Evolutionary conservation across 805 yeast species (phyloP), one percentile per base, ranked within the genome.

Genomic region (Ogataea pini): DNA sequence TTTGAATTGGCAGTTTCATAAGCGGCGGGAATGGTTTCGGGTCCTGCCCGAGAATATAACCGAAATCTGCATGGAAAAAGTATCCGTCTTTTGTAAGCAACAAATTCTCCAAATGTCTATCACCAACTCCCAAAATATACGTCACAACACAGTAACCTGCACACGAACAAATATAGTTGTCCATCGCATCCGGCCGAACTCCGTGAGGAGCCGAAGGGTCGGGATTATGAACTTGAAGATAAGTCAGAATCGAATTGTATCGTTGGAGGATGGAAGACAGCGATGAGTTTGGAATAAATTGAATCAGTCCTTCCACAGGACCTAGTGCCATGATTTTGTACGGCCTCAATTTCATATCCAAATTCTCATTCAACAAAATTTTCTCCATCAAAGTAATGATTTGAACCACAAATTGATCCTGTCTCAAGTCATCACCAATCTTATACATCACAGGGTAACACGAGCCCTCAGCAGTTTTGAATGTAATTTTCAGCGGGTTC

Each of bases 21-120:
- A 92, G 75, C 1, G 99, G 99, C 12, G 99, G 98, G 69, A 94
- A 94, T 12, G 98, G 98, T 65, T 94, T 94, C 2, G 99, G 99
- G 65, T 94, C 99, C 45, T 91, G 84, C 0, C 99, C 99, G 46
- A 94, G 71, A 42, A 94, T 92, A 61, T 94, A 94, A 1, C 99
- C 99, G 67, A 89, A 94, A 68, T 94, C 99, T 1, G 96, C 97
- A 68, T 94, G 99, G 80, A 96, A 92, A 64, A 94, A 94, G 58
- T 83, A 88, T 1, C 95, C 85, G 77, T 92, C 86, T 53, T 71
- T 53, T 83, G 89, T 44, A 83, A 86, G 32, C 38, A 94, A 73
- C 54, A 94, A 70, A 61, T 94, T 94, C 62, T 94, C 99, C 54
- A 94, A 72, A 71, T 94, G 99, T 48, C 99, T 78, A 68, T 94